These are phyloP conservation scores for Dicorynia guianensis DNA, from an alignment of 306 rosid genomes.

Conservation along the genomic window DNA sequence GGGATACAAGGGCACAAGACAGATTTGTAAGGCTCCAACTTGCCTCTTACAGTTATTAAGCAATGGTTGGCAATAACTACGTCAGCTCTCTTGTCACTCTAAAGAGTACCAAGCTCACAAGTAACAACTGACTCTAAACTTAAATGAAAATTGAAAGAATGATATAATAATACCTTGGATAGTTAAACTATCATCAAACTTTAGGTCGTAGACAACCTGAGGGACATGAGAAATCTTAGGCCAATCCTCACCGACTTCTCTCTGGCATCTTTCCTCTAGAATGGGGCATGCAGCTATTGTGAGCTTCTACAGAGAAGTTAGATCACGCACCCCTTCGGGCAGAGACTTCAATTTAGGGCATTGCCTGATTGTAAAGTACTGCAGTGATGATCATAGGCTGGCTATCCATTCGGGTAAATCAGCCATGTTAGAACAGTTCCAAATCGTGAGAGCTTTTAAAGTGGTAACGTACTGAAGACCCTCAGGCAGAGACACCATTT, in stretches of 20 bases:
- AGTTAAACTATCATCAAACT: too few species aligned
- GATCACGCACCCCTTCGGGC: not conserved
- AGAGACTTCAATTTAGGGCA: not conserved
- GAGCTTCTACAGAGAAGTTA: not conserved
- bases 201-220: too few species aligned
- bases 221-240: constrained; percentile 5
- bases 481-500: not conserved
- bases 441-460: not conserved
- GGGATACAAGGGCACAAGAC: too few species aligned
- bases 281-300: fast-evolving
- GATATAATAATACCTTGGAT: too few species aligned
- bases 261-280: not conserved
- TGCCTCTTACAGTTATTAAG: too few species aligned
- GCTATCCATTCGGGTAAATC: not conserved
- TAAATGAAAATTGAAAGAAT: too few species aligned
- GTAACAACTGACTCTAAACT: too few species aligned
- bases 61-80: too few species aligned
- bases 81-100: too few species aligned
- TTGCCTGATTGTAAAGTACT: fast-evolving
- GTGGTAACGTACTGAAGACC: constrained; percentile 31
- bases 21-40: too few species aligned
- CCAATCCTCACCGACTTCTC: not conserved
- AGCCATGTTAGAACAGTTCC: fast-evolving
- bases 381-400: not conserved
- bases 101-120: too few species aligned